These are phyloP conservation scores for Metschnikowia lochheadii DNA, from an alignment of 805 yeast genomes.

Conservation along the genomic window DNA sequence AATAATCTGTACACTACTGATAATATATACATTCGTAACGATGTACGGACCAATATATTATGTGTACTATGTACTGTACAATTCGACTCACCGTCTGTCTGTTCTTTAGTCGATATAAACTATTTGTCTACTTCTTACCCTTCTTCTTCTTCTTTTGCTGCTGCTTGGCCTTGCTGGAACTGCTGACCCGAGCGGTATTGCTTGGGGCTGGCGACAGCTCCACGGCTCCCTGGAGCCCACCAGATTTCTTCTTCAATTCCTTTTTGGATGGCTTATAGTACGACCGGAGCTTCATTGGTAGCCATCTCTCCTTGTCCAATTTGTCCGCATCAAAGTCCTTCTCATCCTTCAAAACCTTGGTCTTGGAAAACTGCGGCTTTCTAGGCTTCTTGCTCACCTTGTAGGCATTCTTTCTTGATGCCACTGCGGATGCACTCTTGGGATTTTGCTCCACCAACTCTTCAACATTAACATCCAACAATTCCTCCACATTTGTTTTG, in stretches of 20 bases:
- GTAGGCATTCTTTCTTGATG: constrained; percentile 3
- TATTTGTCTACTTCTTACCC: constrained; percentile 15
- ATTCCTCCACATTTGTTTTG: constrained; percentile 24
- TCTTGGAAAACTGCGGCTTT: constrained; percentile 17
- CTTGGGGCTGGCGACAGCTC: constrained; percentile 21
- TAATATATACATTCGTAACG: too few species aligned
- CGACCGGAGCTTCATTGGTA: constrained; percentile 81
- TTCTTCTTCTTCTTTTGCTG: constrained; percentile 16
- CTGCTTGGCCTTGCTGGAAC: constrained; percentile 20
- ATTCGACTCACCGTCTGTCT: background rate
- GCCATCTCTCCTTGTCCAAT: constrained; percentile 75
- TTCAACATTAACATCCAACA: constrained; percentile 29
- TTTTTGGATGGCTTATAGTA: constrained; percentile 66
- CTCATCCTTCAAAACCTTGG: constrained; percentile 13
- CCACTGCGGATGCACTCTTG: background rate
- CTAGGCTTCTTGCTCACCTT: constrained; percentile 24
- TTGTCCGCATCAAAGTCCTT: constrained; percentile 12
- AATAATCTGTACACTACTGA: too few species aligned
- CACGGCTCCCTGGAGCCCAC: constrained; percentile 19
- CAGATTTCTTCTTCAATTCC: constrained; percentile 14
- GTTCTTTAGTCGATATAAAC: background rate
- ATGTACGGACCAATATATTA: too few species aligned
- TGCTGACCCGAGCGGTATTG: constrained; percentile 18
- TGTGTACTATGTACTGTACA: too few species aligned
- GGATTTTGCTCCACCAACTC: constrained; percentile 13